phyloP scores from a whole-genome alignment of 2,329 filamentous ascomycete species.

The Alternaria gaisen region DNA sequence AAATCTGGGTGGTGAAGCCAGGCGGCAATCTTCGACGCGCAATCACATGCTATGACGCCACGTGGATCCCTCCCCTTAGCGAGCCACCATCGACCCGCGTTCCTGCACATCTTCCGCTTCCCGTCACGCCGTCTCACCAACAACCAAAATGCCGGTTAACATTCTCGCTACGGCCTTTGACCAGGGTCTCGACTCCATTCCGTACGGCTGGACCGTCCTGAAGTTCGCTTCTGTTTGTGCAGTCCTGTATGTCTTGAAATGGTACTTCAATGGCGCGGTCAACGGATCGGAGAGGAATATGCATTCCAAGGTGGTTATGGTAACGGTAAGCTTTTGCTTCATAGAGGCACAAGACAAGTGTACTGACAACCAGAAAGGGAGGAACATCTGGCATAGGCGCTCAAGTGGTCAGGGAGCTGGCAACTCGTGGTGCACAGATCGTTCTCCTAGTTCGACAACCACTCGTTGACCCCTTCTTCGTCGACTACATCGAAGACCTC shows the following conservation, averaged over 20 bases:
- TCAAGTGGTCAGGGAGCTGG: slow-evolving; percentile 76
- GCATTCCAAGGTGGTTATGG: slow-evolving; percentile 92
- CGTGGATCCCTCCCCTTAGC: slow-evolving; percentile 34
- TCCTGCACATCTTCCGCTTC: slow-evolving; percentile 26
- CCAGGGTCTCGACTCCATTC: slow-evolving; percentile 64
- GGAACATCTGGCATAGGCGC: slow-evolving; percentile 94
- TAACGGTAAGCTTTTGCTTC: slow-evolving; percentile 69
- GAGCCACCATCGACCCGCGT: slow-evolving; percentile 36
- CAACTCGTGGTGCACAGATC: slow-evolving; percentile 84
- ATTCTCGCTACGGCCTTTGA: slow-evolving; percentile 63
- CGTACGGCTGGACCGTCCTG: slow-evolving; percentile 62
- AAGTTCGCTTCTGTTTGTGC: slow-evolving; percentile 62
- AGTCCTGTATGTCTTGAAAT: slow-evolving; percentile 70
- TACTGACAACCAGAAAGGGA: slow-evolving; percentile 61
- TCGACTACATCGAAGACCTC: slow-evolving; percentile 91
- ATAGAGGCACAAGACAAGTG: not conserved
- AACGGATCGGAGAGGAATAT: slow-evolving; percentile 83
- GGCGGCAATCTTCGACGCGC: slow-evolving; percentile 25
- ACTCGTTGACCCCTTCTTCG: slow-evolving; percentile 84
- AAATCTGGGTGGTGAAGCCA: slow-evolving; percentile 14
- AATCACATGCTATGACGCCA: slow-evolving; percentile 45
- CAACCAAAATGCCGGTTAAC: slow-evolving; percentile 67
- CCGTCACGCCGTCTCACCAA: slow-evolving; percentile 26
- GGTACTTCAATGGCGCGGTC: slow-evolving; percentile 76
- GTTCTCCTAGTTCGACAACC: slow-evolving; percentile 86